Evolutionary conservation across 1,284 basidiomycete species (phyloP).

Genomic region (Marasmius oreades): DNA sequence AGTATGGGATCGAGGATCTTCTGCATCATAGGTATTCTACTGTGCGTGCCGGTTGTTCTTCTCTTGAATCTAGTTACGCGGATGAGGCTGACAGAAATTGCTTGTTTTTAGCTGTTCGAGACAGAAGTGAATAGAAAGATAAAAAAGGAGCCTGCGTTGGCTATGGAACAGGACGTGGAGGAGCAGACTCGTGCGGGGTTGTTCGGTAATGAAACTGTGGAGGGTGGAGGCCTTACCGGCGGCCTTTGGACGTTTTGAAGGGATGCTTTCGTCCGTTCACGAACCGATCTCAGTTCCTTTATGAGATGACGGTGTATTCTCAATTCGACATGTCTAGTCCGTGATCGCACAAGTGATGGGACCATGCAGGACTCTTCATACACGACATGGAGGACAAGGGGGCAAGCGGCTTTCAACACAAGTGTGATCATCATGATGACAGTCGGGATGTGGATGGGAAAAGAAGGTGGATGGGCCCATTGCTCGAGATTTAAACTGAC

Average conservation of each 20-base stretch:
- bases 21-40: conserved; percentile 94
- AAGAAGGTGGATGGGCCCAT: conserved; percentile 3
- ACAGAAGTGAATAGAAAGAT: conserved; percentile 81
- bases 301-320: no score
- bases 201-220: no score
- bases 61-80: conserved; percentile 6
- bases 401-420: conserved; percentile 1
- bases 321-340: no score
- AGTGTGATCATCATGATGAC: conserved; percentile 5
- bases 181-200: conserved; percentile 4
- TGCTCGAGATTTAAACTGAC: no score
- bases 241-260: conserved; percentile 38
- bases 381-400: background rate
- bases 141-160: conserved; percentile 74
- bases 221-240: conserved; percentile 22
- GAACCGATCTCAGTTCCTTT: no score
- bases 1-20: conserved; percentile 93
- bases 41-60: conserved; percentile 43
- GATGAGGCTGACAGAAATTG: background rate
- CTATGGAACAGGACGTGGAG: conserved; percentile 34
- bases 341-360: background rate
- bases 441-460: no score
- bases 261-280: no score
- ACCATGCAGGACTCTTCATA: background rate
- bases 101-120: conserved; percentile 75